Conservation (phyloP, 1,139 yeast genomes). For the Debaryomyces psychrophilus region DNA sequence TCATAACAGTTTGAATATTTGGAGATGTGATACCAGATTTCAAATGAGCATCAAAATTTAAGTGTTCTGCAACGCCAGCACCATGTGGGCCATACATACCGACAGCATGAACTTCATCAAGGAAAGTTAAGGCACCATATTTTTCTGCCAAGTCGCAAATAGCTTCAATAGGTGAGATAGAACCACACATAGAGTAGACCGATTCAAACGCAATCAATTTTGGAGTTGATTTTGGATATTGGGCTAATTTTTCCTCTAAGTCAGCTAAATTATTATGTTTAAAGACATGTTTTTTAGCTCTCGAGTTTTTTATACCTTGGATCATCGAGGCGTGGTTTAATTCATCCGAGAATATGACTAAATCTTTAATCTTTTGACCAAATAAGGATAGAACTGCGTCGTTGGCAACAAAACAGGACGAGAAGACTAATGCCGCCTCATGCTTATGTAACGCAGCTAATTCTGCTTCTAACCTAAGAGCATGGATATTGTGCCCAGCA, state of each 20-base stretch:
- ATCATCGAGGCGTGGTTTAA: slow-evolving; percentile 98
- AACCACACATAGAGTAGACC: slow-evolving; percentile 98
- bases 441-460: slow-evolving; percentile 90
- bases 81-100: slow-evolving; percentile 99
- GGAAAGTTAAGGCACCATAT: slow-evolving; percentile 93
- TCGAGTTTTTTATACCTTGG: slow-evolving; percentile 89
- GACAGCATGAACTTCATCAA: slow-evolving; percentile 98
- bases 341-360: slow-evolving; percentile 91
- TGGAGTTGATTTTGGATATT: slow-evolving; percentile 82
- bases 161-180: slow-evolving; percentile 88
- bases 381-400: slow-evolving; percentile 93
- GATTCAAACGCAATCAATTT: slow-evolving; percentile 96
- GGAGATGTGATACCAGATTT: slow-evolving; percentile 64
- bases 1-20: slow-evolving; percentile 63
- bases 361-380: slow-evolving; percentile 86
- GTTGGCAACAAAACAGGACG: slow-evolving; percentile 95
- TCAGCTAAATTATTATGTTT: slow-evolving; percentile 87
- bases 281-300: slow-evolving; percentile 85
- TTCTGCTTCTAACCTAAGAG: slow-evolving; percentile 82
- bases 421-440: slow-evolving; percentile 91
- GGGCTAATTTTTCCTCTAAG: slow-evolving; percentile 74
- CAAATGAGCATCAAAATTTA: slow-evolving; percentile 82
- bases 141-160: slow-evolving; percentile 96
- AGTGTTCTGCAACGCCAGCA: slow-evolving; percentile 98
- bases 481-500: slow-evolving; percentile 94